These are phyloP conservation scores for Acidomyces sp. DNA, from an alignment of 495 filamentous ascomycete genomes.

Conservation along the genomic window DNA sequence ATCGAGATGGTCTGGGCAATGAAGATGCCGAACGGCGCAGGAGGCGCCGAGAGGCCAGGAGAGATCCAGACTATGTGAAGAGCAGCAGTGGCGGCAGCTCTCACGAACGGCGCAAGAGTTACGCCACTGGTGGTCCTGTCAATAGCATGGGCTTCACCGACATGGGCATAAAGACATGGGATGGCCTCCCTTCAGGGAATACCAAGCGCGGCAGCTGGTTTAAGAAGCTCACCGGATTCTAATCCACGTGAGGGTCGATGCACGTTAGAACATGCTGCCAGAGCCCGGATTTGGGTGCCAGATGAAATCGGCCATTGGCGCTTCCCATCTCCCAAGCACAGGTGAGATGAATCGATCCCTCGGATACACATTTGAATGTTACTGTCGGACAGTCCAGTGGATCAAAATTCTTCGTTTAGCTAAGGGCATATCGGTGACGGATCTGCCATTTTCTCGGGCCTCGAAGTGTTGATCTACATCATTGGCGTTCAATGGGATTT, in stretches of 20 bases:
- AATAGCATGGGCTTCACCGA: constrained; percentile 9
- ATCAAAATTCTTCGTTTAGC: neutral
- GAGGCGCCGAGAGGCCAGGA: constrained; percentile 6
- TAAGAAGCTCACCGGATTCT: constrained; percentile 19
- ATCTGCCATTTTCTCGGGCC: too few relatives aligned
- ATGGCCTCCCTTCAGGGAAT: constrained; percentile 9
- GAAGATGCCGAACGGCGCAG: constrained; percentile 3
- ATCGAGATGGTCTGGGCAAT: constrained; percentile 1
- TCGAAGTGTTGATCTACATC: neutral
- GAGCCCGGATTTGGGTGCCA: too few relatives aligned
- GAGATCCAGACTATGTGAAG: constrained; percentile 6
- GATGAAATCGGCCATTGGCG: too few relatives aligned
- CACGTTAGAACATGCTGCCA: neutral
- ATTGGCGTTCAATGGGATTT: neutral
- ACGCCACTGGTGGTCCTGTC: constrained; percentile 12
- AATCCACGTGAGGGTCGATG: neutral
- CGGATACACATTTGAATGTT: neutral
- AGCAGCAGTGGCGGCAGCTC: constrained; percentile 15
- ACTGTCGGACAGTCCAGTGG: neutral
- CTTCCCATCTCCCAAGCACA: too few relatives aligned
- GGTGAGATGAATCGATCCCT: too few relatives aligned
- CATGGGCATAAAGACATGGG: constrained; percentile 13
- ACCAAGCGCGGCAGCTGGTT: constrained; percentile 21
- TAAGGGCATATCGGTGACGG: neutral
- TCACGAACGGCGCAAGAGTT: constrained; percentile 10